Base-by-base conservation (phyloP, 228 moss, liverwort and hornwort species). In the Sphagnum magellanicum region DNA sequence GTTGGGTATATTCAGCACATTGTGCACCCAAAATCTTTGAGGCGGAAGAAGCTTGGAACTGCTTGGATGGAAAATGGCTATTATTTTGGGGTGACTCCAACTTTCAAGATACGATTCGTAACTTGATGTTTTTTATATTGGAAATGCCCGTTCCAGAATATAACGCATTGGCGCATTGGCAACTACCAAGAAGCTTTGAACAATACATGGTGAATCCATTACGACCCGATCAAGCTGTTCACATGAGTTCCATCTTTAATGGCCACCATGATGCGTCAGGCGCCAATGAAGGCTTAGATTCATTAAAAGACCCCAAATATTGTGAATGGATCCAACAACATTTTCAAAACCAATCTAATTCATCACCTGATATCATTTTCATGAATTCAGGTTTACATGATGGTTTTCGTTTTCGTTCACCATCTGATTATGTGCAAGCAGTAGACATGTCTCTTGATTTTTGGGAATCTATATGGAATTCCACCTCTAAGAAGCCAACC, bases 301-400 rank as follows among this genome's bases (percentile, higher is more conserved):
- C 80, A 6, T 55, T 80, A 8, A 52, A 49, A 11, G 47, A 80
- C 61, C 6, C 50, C 0, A 51, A 76, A 4, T 69, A 72, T 53
- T 15, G 70, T 10, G 65, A 72, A 48, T 32, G 14, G 17, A 63
- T 80, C 32, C 32, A 60, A 16, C 7, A 32, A 58, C 6, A 68
- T 76, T 65, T 80, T 80, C 76, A 63, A 64, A 7, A n/a, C 10
- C 49, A 63, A 11, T 10, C 32, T 50, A 17, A 9, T 8, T 67
- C 16, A 17, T 17, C 15, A 51, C 80, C 80, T 5, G 76, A 73
- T 52, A 62, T 60, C 4, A 65, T 80, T 15, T 59, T 80, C 55
- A 53, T 80, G 64, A 80, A 80, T 61, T 80, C 80, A 6, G 80
- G 80, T 47, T 70, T 80, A 3, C 80, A 80, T 59, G 80, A 80